phyloP scores from a whole-genome alignment of 441 rosid genomes.

The Capsella rubella region DNA sequence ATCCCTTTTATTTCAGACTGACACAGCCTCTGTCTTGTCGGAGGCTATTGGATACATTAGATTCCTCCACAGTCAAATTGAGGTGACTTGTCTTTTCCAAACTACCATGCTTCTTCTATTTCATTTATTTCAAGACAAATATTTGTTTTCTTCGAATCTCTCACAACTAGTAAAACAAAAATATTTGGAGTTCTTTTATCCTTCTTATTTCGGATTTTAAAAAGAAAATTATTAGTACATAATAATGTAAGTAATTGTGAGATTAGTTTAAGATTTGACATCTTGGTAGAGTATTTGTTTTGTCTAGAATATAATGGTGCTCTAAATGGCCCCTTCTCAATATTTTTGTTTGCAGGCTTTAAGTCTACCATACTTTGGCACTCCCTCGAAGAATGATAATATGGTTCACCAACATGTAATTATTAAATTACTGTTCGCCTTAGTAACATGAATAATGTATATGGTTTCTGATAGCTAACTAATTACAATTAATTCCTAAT shows the following conservation, averaged over 20 bases:
- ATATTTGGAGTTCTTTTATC: not conserved
- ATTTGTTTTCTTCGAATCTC: constrained; percentile 25
- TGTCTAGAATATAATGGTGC: not conserved
- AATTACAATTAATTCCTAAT: not conserved
- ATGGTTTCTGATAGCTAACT: too few species aligned
- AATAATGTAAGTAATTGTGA: not conserved
- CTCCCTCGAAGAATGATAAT: constrained; percentile 53
- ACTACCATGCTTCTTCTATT: constrained; percentile 33
- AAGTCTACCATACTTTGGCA: constrained; percentile 88
- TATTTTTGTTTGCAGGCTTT: constrained; percentile 59
- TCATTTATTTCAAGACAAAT: constrained; percentile 26
- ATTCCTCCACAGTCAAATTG: constrained; percentile 97
- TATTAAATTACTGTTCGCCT: constrained; percentile 2
- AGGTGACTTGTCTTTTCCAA: constrained; percentile 66
- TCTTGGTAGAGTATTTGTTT: not conserved
- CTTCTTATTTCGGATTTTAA: not conserved
- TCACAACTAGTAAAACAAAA: constrained; percentile 18
- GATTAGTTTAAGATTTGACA: not conserved
- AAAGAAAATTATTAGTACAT: too few species aligned
- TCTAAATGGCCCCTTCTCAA: not conserved
- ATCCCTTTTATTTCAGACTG: constrained; percentile 76
- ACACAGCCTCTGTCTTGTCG: constrained; percentile 96
- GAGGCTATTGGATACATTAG: constrained; percentile 95
- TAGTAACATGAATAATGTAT: not conserved
- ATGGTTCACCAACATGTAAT: constrained; percentile 58